Conservation (phyloP, 129 eudicot species). For the Tagetes patula region DNA sequence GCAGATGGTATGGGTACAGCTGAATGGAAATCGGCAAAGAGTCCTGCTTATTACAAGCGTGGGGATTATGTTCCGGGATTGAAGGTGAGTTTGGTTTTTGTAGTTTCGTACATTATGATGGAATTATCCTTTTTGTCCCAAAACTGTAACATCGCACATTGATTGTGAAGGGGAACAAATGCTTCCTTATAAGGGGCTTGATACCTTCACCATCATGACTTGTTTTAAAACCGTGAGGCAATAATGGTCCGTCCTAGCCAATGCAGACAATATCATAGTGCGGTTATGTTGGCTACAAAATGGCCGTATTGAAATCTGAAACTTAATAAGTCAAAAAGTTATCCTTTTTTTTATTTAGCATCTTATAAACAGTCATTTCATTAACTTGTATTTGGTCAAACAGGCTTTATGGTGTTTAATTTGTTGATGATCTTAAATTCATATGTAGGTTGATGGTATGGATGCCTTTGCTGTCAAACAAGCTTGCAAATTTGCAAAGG, state of each 20-base stretch:
- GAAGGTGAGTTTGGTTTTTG: constrained; percentile 51
- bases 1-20: constrained; percentile 99
- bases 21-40: constrained; percentile 98
- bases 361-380: not conserved
- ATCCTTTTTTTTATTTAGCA: not conserved
- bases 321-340: constrained; percentile 1
- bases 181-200: too few relatives aligned
- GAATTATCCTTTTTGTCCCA: not conserved
- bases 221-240: too few relatives aligned
- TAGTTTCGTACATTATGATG: constrained; percentile 3
- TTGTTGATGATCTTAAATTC: not conserved
- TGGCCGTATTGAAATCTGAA: not conserved
- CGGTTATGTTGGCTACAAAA: not conserved
- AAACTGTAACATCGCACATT: too few relatives aligned
- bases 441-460: constrained; percentile 94
- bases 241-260: too few relatives aligned
- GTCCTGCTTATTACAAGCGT: constrained; percentile 94
- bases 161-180: too few relatives aligned
- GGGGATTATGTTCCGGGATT: constrained; percentile 99
- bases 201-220: too few relatives aligned
- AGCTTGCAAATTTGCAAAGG: constrained; percentile 98
- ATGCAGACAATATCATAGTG: too few relatives aligned
- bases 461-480: constrained; percentile 97
- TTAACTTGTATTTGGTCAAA: not conserved
- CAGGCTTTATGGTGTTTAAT: not conserved